These are phyloP conservation scores for Barbarea vulgaris DNA, from an alignment of 345 rosid genomes.

Conservation along the genomic window DNA sequence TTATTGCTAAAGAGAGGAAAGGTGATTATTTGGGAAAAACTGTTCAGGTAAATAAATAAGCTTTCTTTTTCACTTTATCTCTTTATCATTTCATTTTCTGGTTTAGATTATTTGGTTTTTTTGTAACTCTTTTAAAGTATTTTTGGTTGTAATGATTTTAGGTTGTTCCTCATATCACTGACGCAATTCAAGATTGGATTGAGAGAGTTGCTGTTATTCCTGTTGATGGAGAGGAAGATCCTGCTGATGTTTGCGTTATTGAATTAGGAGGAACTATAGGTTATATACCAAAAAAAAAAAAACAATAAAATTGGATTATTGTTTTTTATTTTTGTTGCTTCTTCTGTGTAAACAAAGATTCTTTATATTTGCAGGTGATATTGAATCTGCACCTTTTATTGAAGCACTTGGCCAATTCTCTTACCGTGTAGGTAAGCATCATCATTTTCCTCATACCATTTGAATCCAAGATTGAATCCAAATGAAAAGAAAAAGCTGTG, in stretches of 20 bases:
- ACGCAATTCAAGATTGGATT: slow-evolving; percentile 96
- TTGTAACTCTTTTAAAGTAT: neutral
- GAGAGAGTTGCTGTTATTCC: slow-evolving; percentile 77
- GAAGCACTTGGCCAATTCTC: slow-evolving; percentile 97
- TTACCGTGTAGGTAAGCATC: slow-evolving; percentile 70
- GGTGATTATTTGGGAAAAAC: slow-evolving; percentile 97
- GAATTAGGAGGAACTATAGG: slow-evolving; percentile 99
- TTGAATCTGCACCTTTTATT: slow-evolving; percentile 87
- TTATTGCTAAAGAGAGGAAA: slow-evolving; percentile 82
- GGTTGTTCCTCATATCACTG: slow-evolving; percentile 96
- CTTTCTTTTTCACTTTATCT: neutral
- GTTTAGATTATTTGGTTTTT: neutral
- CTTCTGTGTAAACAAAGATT: slow-evolving; percentile 26
- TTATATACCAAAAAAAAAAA: slow-evolving; percentile 33
- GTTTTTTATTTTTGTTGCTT: neutral
- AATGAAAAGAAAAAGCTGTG: slow-evolving; percentile 2
- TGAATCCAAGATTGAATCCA: no score
- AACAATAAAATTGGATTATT: neutral
- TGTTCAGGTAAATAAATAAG: slow-evolving; percentile 64
- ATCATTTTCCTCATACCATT: slow-evolving; percentile 6
- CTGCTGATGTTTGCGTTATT: slow-evolving; percentile 93
- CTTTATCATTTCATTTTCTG: slow-evolving; percentile 11
- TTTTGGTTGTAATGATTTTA: slow-evolving; percentile 33
- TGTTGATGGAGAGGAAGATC: slow-evolving; percentile 79
- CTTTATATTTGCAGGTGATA: slow-evolving; percentile 67